Evolutionary conservation across 164 flowering plant species (phyloP).

Genomic region (Berberis thunbergii): DNA sequence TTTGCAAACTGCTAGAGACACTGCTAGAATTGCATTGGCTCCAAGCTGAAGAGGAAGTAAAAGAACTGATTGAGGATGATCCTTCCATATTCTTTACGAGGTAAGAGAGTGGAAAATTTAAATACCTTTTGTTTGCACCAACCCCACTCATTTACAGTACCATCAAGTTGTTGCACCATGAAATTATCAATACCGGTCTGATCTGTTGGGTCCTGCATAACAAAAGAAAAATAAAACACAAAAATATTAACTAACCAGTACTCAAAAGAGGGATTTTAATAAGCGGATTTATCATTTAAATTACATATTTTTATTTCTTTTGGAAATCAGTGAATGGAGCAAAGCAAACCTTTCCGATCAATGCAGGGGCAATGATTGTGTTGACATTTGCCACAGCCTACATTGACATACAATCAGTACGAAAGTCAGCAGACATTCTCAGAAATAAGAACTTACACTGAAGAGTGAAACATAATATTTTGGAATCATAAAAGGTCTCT

Average conservation of each 20-base stretch:
- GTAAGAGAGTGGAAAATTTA: too few species aligned
- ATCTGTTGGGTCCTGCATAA: slow-evolving; percentile 31
- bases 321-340: not conserved
- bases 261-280: too few species aligned
- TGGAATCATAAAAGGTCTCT: too few species aligned
- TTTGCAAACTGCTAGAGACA: slow-evolving; percentile 42
- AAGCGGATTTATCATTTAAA: too few species aligned
- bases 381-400: slow-evolving; percentile 60
- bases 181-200: slow-evolving; percentile 32
- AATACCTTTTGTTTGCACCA: slow-evolving; percentile 47
- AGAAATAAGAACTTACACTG: not conserved
- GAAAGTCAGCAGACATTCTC: not conserved
- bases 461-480: too few species aligned
- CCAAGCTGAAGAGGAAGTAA: slow-evolving; percentile 27
- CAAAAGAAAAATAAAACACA: not conserved
- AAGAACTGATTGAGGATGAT: not conserved
- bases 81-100: too few species aligned
- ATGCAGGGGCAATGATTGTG: slow-evolving; percentile 43
- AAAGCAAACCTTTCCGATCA: slow-evolving; percentile 39
- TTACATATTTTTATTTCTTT: too few species aligned
- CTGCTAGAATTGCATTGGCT: slow-evolving; percentile 43
- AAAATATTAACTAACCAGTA: not conserved
- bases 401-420: not conserved
- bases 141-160: slow-evolving; percentile 46
- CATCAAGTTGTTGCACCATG: slow-evolving; percentile 49